phyloP scores from a whole-genome alignment of 2,329 filamentous ascomycete species.

The Orbilia brochopaga region DNA sequence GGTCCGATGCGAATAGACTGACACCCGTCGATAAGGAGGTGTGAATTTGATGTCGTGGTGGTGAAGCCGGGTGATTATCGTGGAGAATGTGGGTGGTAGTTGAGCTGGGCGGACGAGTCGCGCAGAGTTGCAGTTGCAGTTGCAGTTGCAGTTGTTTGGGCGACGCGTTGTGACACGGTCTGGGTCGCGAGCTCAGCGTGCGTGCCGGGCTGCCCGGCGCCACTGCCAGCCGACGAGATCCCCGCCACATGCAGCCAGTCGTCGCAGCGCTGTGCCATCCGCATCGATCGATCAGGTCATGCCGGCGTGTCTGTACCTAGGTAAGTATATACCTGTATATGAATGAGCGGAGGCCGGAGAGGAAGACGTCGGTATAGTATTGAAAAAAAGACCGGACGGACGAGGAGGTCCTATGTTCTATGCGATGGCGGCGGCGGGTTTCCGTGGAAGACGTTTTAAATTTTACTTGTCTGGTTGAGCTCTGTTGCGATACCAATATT shows the following conservation, averaged over 20 bases:
- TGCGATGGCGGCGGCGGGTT: no score
- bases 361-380: no score
- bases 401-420: background rate
- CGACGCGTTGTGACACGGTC: constrained; percentile 7
- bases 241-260: constrained; percentile 35
- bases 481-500: constrained; percentile 17
- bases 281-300: no score
- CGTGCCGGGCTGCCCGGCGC: constrained; percentile 2
- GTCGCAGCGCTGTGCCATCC: background rate
- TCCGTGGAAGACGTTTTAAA: background rate
- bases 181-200: constrained; percentile 3
- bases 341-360: background rate
- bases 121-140: background rate
- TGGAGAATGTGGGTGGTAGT: background rate
- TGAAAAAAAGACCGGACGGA: no score
- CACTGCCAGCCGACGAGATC: constrained; percentile 20
- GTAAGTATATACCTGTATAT: no score
- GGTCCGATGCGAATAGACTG: background rate
- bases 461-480: constrained; percentile 2
- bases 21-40: no score
- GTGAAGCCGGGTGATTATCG: background rate
- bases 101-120: background rate
- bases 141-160: constrained; percentile 20
- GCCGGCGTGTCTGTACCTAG: no score
- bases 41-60: background rate